Percentiles rank a stretch among this genome's conserved stretches.
These are phyloP conservation scores for Euryodendron excelsum DNA, from an alignment of 148 eudicot species.

Conservation along the genomic window DNA sequence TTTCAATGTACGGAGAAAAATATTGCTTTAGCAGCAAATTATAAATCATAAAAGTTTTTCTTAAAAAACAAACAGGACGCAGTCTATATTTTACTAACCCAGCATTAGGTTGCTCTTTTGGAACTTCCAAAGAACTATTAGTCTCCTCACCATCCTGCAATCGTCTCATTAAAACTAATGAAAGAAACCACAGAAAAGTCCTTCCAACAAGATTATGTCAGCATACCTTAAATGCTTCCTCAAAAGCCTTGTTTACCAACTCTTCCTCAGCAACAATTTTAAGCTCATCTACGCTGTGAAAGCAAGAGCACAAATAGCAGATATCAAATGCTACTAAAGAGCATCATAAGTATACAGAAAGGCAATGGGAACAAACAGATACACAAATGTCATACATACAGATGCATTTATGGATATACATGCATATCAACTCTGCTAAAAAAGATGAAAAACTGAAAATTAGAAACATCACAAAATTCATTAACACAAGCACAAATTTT, in stretches of 20 bases:
- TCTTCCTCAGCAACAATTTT: constrained; percentile 72
- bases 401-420: too few species aligned
- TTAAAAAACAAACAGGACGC: not conserved
- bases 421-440: too few species aligned
- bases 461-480: too few species aligned
- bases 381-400: not conserved
- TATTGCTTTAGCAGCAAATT: not conserved
- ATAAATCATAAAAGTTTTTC: not conserved
- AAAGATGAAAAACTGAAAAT: too few species aligned
- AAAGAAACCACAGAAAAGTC: constrained; percentile 5
- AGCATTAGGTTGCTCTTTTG: constrained; percentile 24
- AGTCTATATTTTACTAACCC: constrained; percentile 29
- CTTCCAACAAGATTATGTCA: not conserved
- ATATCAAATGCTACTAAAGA: not conserved
- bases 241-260: constrained; percentile 65
- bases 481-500: too few species aligned
- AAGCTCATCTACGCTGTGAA: constrained; percentile 71
- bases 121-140: constrained; percentile 26
- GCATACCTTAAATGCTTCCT: constrained; percentile 66
- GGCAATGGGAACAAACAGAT: not conserved
- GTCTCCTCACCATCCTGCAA: constrained; percentile 37
- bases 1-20: not conserved
- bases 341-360: not conserved
- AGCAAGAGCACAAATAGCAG: constrained; percentile 6
- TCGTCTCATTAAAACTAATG: not conserved